These are phyloP conservation scores for Nemania sp. DNA, from an alignment of 2,329 filamentous ascomycete genomes.

Conservation along the genomic window DNA sequence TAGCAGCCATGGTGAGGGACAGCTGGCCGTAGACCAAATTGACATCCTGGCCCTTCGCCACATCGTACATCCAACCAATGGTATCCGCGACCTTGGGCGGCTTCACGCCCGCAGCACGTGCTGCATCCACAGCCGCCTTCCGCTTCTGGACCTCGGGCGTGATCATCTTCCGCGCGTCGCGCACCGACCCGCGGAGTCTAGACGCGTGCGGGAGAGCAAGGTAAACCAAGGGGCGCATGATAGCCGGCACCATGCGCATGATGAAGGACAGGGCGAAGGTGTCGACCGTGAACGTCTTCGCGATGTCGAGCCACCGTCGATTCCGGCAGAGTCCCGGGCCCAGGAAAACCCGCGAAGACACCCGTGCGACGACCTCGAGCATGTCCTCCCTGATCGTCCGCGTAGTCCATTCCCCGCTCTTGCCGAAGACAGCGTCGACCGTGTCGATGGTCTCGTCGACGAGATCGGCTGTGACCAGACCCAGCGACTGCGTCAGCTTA, in stretches of 20 bases:
- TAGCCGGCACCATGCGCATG: constrained; percentile 56
- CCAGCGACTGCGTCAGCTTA: constrained; percentile 52
- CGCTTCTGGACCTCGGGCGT: constrained; percentile 50
- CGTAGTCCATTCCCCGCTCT: constrained; percentile 56
- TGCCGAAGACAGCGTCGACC: constrained; percentile 51
- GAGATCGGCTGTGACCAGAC: constrained; percentile 52
- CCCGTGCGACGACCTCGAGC: constrained; percentile 59
- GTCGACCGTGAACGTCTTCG: constrained; percentile 58
- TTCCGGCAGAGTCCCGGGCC: constrained; percentile 60
- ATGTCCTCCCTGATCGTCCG: constrained; percentile 53
- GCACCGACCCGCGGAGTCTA: constrained; percentile 54
- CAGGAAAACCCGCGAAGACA: constrained; percentile 64
- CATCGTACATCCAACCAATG: constrained; percentile 59
- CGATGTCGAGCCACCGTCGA: constrained; percentile 59
- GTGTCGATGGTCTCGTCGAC: constrained; percentile 52
- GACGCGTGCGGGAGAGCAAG: constrained; percentile 58
- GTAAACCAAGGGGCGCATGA: constrained; percentile 58
- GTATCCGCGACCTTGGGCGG: constrained; percentile 54
- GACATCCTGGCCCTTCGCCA: constrained; percentile 48
- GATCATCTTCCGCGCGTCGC: constrained; percentile 54
- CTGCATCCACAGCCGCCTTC: constrained; percentile 46
- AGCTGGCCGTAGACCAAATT: constrained; percentile 54
- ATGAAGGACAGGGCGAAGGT: constrained; percentile 52
- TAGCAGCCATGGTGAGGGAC: constrained; percentile 54
- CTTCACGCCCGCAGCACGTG: constrained; percentile 46